Evolutionary conservation across 129 eudicot genomes (phyloP).

Genomic region (Helianthus tuberosus): DNA sequence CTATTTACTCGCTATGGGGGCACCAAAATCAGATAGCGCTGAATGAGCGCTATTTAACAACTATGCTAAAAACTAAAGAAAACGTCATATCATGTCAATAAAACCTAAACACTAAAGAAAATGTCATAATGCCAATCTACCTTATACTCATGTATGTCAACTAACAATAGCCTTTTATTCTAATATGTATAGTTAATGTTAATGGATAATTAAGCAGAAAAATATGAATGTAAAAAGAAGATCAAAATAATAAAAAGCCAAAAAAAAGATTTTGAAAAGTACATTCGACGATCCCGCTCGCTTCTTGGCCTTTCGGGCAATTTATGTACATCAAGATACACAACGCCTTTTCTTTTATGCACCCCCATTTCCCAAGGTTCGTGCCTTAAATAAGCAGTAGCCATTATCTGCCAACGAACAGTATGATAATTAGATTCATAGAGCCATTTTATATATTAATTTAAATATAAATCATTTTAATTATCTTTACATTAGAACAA

Average conservation of each 20-base stretch:
- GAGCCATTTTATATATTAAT: neutral
- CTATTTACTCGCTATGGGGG: no score
- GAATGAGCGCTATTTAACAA: no score
- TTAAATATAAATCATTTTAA: neutral
- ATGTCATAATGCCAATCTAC: neutral
- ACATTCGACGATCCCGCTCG: conserved; percentile 91
- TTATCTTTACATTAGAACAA: neutral
- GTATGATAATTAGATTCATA: neutral
- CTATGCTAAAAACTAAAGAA: no score
- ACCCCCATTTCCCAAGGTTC: conserved; percentile 99
- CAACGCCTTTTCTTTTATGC: conserved; percentile 96
- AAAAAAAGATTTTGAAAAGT: conserved; percentile 5
- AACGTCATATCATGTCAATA: neutral
- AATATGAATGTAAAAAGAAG: neutral
- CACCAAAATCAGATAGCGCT: no score
- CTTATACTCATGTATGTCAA: neutral
- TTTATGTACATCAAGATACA: conserved; percentile 97
- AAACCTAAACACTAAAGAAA: neutral
- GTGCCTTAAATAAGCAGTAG: conserved; percentile 89
- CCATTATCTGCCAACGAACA: conserved; percentile 69
- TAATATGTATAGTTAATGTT: neutral
- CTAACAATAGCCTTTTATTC: conserved; percentile 4
- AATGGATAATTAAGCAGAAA: neutral
- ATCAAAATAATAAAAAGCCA: neutral
- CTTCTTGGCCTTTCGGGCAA: conserved; percentile 86